Base-by-base conservation (phyloP, 306 rosid species). In the Inga laurina region DNA sequence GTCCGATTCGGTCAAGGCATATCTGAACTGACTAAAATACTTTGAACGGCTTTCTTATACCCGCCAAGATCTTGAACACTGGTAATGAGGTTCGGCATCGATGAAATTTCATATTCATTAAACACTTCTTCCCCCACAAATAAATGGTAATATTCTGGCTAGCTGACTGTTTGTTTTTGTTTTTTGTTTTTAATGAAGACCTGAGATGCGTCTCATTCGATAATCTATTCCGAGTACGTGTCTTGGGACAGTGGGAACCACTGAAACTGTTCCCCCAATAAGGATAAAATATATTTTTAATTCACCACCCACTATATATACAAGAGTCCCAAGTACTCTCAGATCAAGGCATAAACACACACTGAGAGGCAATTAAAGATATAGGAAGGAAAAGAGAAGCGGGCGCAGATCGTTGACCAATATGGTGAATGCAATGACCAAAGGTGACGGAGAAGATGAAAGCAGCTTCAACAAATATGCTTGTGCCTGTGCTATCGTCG, bases 401-500 rank as follows among this genome's bases (percentile, higher is more conserved):
- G 66, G 30, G 45, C 41, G 66, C 48, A 67, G 22, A 21, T 46
- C 37, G 22, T 34, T 54, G 11, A 44, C 11, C 19, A 66, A 12
- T 46, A 78, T 64, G 62, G 81, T 13, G 54, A 24, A 6, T n/a
- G 37, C 65, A 30, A 67, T 70, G 72, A 79, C 79, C 67, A 61
- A 51, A 14, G 80, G 37, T 74, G 76, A 21, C 43, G 46, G 21
- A 21, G 84, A 74, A 68, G 49, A 32, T n/a, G 2, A 43, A 9
- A 8, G 30, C 10, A 62, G 6, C 9, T 6, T 93, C 66, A 95
- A 95, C 83, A 95, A 82, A 79, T 80, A 87, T 92, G 92, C 98
- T 32, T 74, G 86, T 8, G 90, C 87, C 8, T 95, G 97, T 78
- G 88, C 93, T 18, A 15, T 87, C 0, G 89, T 95, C 4, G 98